Conservation (phyloP, 164 flowering plant genomes). For the Nymphaea thermarum region DNA sequence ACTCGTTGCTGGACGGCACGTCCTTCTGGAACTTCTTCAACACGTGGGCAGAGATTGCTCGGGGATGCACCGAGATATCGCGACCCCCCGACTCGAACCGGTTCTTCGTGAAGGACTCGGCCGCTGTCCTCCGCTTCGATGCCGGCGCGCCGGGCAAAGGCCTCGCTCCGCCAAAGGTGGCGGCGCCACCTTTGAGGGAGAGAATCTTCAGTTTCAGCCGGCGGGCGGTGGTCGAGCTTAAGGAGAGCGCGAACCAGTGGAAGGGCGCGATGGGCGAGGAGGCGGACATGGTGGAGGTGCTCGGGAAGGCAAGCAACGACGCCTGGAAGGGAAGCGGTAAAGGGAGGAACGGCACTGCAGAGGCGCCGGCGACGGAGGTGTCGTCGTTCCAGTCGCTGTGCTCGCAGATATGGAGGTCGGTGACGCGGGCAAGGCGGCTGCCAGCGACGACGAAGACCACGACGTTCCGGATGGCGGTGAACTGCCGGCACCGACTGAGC, state of each 20-base stretch:
- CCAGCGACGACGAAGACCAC: slow-evolving; percentile 20
- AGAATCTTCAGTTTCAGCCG: slow-evolving; percentile 60
- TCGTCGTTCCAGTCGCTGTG: slow-evolving; percentile 82
- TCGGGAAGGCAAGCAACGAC: slow-evolving; percentile 40
- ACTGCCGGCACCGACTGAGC: slow-evolving; percentile 69
- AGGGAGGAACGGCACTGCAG: slow-evolving; percentile 1
- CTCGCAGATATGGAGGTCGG: slow-evolving; percentile 76
- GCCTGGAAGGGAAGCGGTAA: slow-evolving; percentile 14
- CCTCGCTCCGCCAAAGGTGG: slow-evolving; percentile 38
- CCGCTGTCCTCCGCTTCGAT: slow-evolving; percentile 50
- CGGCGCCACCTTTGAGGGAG: slow-evolving; percentile 47
- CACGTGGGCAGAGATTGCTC: slow-evolving; percentile 46
- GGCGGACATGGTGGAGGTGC: slow-evolving; percentile 14
- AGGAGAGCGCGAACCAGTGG: slow-evolving; percentile 15
- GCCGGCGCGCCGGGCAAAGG: slow-evolving; percentile 65
- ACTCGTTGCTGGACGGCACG: slow-evolving; percentile 77
- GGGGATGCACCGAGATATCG: slow-evolving; percentile 26
- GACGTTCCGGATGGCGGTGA: slow-evolving; percentile 88
- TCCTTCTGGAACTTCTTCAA: slow-evolving; percentile 93
- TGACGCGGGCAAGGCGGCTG: slow-evolving; percentile 62
- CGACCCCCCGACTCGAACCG: slow-evolving; percentile 44
- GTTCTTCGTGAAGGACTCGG: slow-evolving; percentile 42
- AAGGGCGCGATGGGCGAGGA: background rate
- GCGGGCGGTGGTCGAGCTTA: slow-evolving; percentile 44
- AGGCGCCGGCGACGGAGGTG: slow-evolving; percentile 29